A percentile compares a stretch with the other conserved stretches of the same genome.
These are phyloP conservation scores for Xylaria castorea DNA, from an alignment of 495 filamentous ascomycete genomes.

Conservation along the genomic window DNA sequence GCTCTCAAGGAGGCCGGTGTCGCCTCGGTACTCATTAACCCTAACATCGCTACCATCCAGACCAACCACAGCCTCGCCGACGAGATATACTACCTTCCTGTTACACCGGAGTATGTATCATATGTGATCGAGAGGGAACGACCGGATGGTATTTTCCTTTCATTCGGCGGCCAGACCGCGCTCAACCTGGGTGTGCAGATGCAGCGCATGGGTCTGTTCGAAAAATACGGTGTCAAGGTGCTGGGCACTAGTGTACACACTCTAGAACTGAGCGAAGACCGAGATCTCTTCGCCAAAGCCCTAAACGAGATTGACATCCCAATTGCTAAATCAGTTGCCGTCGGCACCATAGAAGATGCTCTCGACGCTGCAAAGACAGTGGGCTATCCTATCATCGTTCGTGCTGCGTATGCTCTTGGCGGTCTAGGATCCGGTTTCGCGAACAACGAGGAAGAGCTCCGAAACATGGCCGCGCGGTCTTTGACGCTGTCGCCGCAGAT, in stretches of 20 bases:
- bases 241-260: conserved; percentile 95
- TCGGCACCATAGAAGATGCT: conserved; percentile 87
- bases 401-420: conserved; percentile 93
- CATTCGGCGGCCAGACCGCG: conserved; percentile 96
- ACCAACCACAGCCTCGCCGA: conserved; percentile 95
- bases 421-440: conserved; percentile 98
- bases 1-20: conserved; percentile 98
- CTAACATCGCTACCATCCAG: conserved; percentile 98
- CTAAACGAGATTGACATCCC: conserved; percentile 91
- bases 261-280: conserved; percentile 91
- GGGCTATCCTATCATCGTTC: conserved; percentile 97
- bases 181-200: conserved; percentile 97
- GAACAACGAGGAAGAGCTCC: conserved; percentile 88
- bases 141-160: conserved; percentile 96
- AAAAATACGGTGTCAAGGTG: conserved; percentile 92
- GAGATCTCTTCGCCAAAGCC: conserved; percentile 93
- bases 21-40: conserved; percentile 94
- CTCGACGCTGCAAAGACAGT: conserved; percentile 82
- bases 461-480: conserved; percentile 89
- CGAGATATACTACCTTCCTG: conserved; percentile 98
- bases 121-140: conserved; percentile 95
- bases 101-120: conserved; percentile 93
- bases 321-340: conserved; percentile 93
- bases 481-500: conserved; percentile 97
- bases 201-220: conserved; percentile 94